Evolutionary conservation across 306 rosid species (phyloP).

Genomic region (Notholithocarpus densiflorus): DNA sequence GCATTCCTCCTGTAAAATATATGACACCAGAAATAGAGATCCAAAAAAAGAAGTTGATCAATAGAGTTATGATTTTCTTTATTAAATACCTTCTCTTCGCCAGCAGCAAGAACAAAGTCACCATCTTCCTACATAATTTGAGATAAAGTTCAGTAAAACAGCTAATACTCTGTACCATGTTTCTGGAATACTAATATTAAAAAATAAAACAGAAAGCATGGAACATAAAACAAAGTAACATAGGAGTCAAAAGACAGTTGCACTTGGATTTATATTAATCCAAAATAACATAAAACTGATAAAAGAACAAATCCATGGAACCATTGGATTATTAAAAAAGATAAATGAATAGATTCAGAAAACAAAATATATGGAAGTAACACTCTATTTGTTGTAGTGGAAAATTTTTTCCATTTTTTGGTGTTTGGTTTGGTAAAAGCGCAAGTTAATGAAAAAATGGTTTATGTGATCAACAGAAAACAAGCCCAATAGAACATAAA

Average conservation of each 20-base stretch:
- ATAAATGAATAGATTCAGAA: background rate
- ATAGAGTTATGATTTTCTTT: background rate
- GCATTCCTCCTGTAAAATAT: background rate
- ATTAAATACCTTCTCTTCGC: constrained; percentile 72
- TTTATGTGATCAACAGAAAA: no score
- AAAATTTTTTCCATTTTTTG: no score
- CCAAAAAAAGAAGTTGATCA: constrained; percentile 6
- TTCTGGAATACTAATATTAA: background rate
- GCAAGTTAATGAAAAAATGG: no score
- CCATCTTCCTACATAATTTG: constrained; percentile 71
- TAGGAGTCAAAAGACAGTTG: background rate
- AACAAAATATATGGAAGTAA: background rate
- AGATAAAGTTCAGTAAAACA: constrained; percentile 30
- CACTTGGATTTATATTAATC: background rate
- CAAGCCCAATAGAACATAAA: no score
- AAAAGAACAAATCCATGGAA: background rate
- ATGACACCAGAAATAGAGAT: constrained; percentile 11
- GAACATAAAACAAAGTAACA: background rate
- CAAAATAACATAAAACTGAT: background rate
- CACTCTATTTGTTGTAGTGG: no score
- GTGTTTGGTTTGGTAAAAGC: no score
- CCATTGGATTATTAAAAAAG: background rate
- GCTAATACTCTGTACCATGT: constrained; percentile 2
- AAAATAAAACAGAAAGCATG: background rate
- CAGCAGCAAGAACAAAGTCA: constrained; percentile 68